Conservation (phyloP, 257 asterid species). For the Solanum sejunctum region DNA sequence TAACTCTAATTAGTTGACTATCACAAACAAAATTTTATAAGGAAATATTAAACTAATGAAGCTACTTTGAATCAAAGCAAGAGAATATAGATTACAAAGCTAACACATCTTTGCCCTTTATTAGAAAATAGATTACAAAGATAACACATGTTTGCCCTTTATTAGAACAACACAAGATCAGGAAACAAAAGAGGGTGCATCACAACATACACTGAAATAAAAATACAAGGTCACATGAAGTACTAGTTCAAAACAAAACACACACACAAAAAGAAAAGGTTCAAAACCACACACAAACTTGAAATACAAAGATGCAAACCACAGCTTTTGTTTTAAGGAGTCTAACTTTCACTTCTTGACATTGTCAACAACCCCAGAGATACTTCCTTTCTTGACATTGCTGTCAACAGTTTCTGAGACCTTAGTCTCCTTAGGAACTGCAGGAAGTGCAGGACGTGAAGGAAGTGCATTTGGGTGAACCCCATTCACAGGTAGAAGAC, state of each 20-base stretch:
- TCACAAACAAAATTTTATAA: neutral
- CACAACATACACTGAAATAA: neutral
- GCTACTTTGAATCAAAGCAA: neutral
- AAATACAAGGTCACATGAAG: neutral
- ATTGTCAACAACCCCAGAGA: neutral
- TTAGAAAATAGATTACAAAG: neutral
- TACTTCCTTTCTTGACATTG: neutral
- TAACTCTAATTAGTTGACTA: neutral
- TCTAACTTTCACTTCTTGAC: neutral
- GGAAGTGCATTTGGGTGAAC: neutral
- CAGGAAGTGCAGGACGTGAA: neutral
- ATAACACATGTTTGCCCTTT: neutral
- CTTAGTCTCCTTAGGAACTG: neutral
- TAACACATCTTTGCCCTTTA: neutral
- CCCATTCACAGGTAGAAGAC: neutral
- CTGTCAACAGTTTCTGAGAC: neutral
- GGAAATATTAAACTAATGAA: too few species aligned
- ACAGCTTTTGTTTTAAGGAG: neutral
- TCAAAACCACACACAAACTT: neutral
- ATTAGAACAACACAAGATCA: neutral
- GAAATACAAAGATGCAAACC: neutral
- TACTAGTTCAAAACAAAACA: neutral
- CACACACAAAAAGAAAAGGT: too few species aligned
- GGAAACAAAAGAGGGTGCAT: neutral
- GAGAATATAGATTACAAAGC: neutral